A percentile compares a stretch with the other conserved stretches of the same genome.
Conservation (phyloP, 768 basidiomycete genomes). For the Tylopilus rubrobrunneus region DNA sequence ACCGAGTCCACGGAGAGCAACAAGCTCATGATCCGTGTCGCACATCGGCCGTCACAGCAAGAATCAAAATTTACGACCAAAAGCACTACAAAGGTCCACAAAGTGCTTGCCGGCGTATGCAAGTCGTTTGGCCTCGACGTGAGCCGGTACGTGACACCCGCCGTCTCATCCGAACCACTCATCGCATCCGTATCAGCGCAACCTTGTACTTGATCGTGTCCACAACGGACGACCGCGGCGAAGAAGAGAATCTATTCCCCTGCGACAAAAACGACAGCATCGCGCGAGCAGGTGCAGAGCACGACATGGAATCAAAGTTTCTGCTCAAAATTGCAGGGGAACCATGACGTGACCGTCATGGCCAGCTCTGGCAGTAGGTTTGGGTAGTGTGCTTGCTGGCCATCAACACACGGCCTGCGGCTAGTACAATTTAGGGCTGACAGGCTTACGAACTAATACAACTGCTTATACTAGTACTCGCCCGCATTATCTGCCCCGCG, state of each 20-base stretch:
- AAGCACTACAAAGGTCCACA: slow-evolving; percentile 28
- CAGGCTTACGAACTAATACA: no score
- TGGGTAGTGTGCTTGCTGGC: neutral
- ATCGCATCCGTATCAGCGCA: slow-evolving; percentile 10
- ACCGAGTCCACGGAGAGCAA: slow-evolving; percentile 5
- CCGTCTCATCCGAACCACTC: neutral
- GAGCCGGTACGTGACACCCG: slow-evolving; percentile 11
- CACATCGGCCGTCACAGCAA: slow-evolving; percentile 27
- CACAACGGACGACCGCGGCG: slow-evolving; percentile 23
- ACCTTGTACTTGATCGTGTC: slow-evolving; percentile 24
- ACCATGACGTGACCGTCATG: slow-evolving; percentile 6
- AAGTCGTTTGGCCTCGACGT: slow-evolving; percentile 27
- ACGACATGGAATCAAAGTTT: slow-evolving; percentile 19
- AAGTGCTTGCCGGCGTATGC: slow-evolving; percentile 26
- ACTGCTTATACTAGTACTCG: no score
- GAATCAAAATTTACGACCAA: slow-evolving; percentile 32
- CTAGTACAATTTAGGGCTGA: neutral
- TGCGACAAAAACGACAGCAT: slow-evolving; percentile 28
- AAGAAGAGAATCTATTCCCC: slow-evolving; percentile 27
- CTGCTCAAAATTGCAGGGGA: slow-evolving; percentile 24
- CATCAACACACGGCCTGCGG: neutral
- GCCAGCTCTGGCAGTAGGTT: neutral
- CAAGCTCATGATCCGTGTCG: slow-evolving; percentile 28
- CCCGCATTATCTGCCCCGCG: no score
- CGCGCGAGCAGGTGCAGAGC: slow-evolving; percentile 24